A percentile compares a stretch with the other conserved stretches of the same genome.
These are phyloP conservation scores for Elsinoe necatrix DNA, from an alignment of 2,329 filamentous ascomycete genomes.

Conservation along the genomic window DNA sequence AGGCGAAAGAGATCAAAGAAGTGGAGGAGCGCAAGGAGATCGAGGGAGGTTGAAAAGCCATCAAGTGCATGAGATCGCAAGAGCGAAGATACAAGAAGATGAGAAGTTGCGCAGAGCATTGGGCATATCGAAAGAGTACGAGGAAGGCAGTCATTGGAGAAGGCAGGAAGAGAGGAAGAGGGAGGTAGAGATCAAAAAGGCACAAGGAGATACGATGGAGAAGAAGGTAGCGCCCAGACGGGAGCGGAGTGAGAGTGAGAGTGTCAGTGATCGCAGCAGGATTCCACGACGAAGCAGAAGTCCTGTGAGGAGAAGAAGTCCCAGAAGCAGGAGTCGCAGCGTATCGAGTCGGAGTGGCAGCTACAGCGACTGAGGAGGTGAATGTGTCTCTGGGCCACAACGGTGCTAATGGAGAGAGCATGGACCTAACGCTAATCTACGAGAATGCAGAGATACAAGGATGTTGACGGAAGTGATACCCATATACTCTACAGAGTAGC, in stretches of 20 bases:
- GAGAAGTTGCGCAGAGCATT: slow-evolving; percentile 78
- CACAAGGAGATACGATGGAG: not conserved
- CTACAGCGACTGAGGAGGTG: slow-evolving; percentile 10
- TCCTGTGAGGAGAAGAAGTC: slow-evolving; percentile 2
- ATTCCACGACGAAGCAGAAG: slow-evolving; percentile 11
- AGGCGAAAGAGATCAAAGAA: slow-evolving; percentile 27
- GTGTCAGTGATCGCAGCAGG: slow-evolving; percentile 6
- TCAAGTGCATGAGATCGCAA: slow-evolving; percentile 91
- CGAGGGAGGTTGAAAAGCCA: slow-evolving; percentile 61
- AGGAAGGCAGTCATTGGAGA: slow-evolving; percentile 79
- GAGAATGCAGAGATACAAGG: too few relatives aligned
- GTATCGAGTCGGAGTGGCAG: slow-evolving; percentile 1
- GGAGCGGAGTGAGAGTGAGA: slow-evolving; percentile 9
- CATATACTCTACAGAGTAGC: too few relatives aligned
- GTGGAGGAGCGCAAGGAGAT: slow-evolving; percentile 39
- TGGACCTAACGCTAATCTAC: too few relatives aligned
- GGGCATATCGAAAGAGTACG: slow-evolving; percentile 76
- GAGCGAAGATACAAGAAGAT: slow-evolving; percentile 93
- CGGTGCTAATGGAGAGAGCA: too few relatives aligned
- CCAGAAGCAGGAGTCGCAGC: slow-evolving; percentile 9
- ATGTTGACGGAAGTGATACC: too few relatives aligned
- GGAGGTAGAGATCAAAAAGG: slow-evolving; percentile 12
- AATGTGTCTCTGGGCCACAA: too few relatives aligned
- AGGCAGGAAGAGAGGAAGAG: slow-evolving; percentile 62
- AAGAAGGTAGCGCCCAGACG: not conserved